These are phyloP conservation scores for Aspergillus pseudoglaucus DNA, from an alignment of 2,329 filamentous ascomycete species.

Conservation along the genomic window DNA sequence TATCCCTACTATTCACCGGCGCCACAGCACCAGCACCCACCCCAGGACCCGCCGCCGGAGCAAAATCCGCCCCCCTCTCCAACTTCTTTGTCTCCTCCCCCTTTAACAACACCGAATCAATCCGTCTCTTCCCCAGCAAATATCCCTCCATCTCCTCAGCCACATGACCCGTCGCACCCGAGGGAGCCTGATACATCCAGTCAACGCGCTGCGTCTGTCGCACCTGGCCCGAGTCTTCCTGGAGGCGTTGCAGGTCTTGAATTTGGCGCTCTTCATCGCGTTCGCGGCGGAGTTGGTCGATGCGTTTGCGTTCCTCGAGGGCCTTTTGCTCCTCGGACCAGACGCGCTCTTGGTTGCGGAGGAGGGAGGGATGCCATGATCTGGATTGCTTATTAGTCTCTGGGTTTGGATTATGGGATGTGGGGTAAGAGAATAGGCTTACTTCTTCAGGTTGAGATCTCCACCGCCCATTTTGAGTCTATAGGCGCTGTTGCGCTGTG, in stretches of 20 bases:
- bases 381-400: conserved; percentile 33
- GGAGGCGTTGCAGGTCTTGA: conserved; percentile 82
- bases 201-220: conserved; percentile 80
- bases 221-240: conserved; percentile 79
- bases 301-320: conserved; percentile 88
- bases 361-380: conserved; percentile 84
- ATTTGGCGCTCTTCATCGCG: conserved; percentile 88
- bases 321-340: conserved; percentile 90
- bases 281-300: conserved; percentile 85
- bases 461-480: conserved; percentile 72
- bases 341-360: conserved; percentile 84
- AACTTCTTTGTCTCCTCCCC: conserved; percentile 74
- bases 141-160: conserved; percentile 88
- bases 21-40: conserved; percentile 4
- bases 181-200: conserved; percentile 96
- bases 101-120: conserved; percentile 73
- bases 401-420: conserved; percentile 5
- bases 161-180: conserved; percentile 63
- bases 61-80: conserved; percentile 56
- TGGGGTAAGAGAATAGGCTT: conserved; percentile 2
- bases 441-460: conserved; percentile 91
- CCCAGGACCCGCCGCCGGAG: conserved; percentile 8
- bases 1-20: conserved; percentile 67
- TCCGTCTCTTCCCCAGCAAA: conserved; percentile 81
- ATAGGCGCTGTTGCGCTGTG: not conserved